A percentile compares a stretch with the other conserved stretches of the same genome.
phyloP scores from a whole-genome alignment of 768 basidiomycete species.

The Ramaria sp. region DNA sequence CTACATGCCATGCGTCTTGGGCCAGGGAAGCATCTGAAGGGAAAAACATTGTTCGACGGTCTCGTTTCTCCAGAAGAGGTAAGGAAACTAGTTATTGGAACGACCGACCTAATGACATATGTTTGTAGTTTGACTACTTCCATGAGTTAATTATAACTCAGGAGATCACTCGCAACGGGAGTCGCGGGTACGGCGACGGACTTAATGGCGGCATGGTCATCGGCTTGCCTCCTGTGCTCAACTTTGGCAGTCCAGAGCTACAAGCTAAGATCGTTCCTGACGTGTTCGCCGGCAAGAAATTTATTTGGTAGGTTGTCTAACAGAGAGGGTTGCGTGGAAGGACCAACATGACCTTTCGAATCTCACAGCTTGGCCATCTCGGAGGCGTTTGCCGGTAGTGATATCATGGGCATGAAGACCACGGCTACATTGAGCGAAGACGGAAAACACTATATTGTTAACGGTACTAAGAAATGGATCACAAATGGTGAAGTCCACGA shows the following conservation, averaged over 20 bases:
- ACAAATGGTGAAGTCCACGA: slow-evolving; percentile 39
- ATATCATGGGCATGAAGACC: slow-evolving; percentile 72
- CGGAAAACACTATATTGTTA: slow-evolving; percentile 77
- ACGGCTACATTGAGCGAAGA: slow-evolving; percentile 72
- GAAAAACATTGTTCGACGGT: slow-evolving; percentile 63
- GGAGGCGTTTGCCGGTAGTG: slow-evolving; percentile 81
- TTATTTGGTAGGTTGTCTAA: slow-evolving; percentile 40
- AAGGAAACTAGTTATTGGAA: slow-evolving; percentile 9
- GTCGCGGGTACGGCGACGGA: slow-evolving; percentile 76
- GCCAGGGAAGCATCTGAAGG: slow-evolving; percentile 80
- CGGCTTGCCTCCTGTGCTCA: slow-evolving; percentile 75
- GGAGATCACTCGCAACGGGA: slow-evolving; percentile 59
- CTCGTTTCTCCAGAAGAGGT: slow-evolving; percentile 69
- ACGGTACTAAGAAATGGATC: slow-evolving; percentile 84
- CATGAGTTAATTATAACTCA: slow-evolving; percentile 78
- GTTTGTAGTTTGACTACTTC: slow-evolving; percentile 67
- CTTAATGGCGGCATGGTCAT: slow-evolving; percentile 69
- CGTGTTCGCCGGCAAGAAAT: slow-evolving; percentile 66
- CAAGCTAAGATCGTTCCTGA: slow-evolving; percentile 44
- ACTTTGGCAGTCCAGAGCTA: slow-evolving; percentile 63
- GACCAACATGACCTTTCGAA: background rate
- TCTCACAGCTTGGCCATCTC: slow-evolving; percentile 54
- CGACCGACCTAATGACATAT: background rate
- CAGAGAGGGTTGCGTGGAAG: background rate
- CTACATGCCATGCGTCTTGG: slow-evolving; percentile 89